Evolutionary conservation across 768 basidiomycete genomes (phyloP), one percentile per base, ranked within the genome.

Genomic region (Lyophyllum decastes): DNA sequence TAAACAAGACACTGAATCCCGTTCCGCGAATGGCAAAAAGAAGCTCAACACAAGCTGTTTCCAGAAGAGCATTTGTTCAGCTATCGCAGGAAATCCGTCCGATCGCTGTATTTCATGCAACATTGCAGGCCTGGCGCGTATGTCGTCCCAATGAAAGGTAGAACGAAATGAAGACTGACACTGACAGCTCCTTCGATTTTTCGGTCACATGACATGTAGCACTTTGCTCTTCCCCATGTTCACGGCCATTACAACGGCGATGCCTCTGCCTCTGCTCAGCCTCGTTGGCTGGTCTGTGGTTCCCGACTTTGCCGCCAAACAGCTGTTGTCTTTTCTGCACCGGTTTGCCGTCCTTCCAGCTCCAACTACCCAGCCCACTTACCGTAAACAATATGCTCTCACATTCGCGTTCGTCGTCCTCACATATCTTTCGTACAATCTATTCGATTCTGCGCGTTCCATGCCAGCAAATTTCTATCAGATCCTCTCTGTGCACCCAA

Each of bases 401-500:
- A 78, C 84, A 1, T 90, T 86, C 63, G 77, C 88, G 11, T 61
- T 80, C 16, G 85, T 90, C 43, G 82, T 91, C 48, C 74, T 87
- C 19, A 78, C 78, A 7, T 92, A 90, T 67, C 83, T 91, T 12
- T 63, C 75, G 4, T 92, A 89, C 73, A 89, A 82, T 50, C 72
- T 92, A 58, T 61, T 85, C 43, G 74, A 86, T 54, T 82, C 85
- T 5, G 78, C 83, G 4, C 72, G 72, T n/a, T 73, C 80, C 0
- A 78, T 87, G 66, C 77, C 78, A 11, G 82, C 78, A n/a, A 95
- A 90, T 66, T 92, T 88, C 70, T 95, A 94, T 70, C 79, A 93
- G 59, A 78, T 90, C 14, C 82, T 94, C 19, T 84, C 81, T 4
- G 84, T 90, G 2, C 57, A 72, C 7, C 82, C 87, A 1, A 72